These are phyloP conservation scores for Salinomyces thailandicus DNA, from an alignment of 2,329 filamentous ascomycete genomes.

Conservation along the genomic window DNA sequence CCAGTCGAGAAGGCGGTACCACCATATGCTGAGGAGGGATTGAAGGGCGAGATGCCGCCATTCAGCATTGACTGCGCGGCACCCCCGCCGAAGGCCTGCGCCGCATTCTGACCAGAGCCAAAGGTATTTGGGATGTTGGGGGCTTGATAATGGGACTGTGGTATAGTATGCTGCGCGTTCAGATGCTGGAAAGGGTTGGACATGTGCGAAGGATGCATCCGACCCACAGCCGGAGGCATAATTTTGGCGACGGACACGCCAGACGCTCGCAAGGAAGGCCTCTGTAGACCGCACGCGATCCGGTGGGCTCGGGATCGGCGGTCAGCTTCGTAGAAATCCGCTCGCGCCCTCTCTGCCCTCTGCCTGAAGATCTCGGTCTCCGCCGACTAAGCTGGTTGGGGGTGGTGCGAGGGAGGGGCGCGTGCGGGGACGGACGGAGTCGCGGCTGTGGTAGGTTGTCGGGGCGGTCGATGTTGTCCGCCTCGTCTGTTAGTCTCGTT, in stretches of 20 bases:
- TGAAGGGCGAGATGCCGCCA: constrained; percentile 31
- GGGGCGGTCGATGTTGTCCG: too few relatives aligned
- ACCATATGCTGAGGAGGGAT: constrained; percentile 20
- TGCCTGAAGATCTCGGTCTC: too few relatives aligned
- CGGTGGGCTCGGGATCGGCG: too few relatives aligned
- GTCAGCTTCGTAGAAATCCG: too few relatives aligned
- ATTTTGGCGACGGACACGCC: not conserved
- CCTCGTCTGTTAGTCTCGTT: too few relatives aligned
- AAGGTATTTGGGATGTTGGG: constrained; percentile 29
- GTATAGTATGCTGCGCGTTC: constrained; percentile 34
- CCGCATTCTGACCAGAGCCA: constrained; percentile 27
- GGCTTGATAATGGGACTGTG: constrained; percentile 22
- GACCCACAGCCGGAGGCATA: constrained; percentile 50
- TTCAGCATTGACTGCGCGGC: constrained; percentile 24
- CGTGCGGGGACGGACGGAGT: too few relatives aligned
- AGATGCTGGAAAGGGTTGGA: constrained; percentile 50
- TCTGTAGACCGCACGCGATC: too few relatives aligned
- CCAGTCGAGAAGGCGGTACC: constrained; percentile 23
- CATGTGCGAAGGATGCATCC: constrained; percentile 48
- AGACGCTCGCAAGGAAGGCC: too few relatives aligned
- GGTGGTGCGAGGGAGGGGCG: too few relatives aligned
- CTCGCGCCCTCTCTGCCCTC: too few relatives aligned
- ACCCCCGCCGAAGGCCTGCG: constrained; percentile 6
- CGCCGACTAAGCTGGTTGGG: too few relatives aligned
- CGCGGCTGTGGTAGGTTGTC: too few relatives aligned